Percentiles rank a stretch among this genome's conserved stretches.
Conservation (phyloP, 75 land plant species). For the Pinus tabuliformis region DNA sequence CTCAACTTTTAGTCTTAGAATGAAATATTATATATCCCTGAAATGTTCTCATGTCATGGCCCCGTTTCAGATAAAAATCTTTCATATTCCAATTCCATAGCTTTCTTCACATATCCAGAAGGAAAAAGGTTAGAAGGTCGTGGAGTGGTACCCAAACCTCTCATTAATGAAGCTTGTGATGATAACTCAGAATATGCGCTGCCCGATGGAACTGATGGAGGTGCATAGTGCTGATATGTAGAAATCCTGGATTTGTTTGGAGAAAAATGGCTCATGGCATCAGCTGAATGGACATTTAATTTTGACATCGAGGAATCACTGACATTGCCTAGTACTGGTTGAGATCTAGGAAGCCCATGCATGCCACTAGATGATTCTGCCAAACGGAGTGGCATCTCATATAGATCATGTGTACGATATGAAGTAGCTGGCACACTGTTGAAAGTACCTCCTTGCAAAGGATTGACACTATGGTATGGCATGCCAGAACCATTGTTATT, state of each 20-base stretch:
- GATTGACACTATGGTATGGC: background rate
- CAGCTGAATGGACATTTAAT: background rate
- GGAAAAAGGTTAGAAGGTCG: no score
- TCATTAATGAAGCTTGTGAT: background rate
- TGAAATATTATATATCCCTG: no score
- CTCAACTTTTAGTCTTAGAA: no score
- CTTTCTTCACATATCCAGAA: no score
- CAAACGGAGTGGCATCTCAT: background rate
- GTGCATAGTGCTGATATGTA: background rate
- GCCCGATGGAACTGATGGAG: background rate
- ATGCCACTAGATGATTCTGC: background rate
- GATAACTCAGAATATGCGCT: slow-evolving; percentile 1
- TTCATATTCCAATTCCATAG: no score
- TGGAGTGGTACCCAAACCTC: background rate
- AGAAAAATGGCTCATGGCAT: background rate
- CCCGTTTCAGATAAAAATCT: no score
- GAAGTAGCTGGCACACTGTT: background rate
- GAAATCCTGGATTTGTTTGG: background rate
- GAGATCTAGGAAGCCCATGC: background rate
- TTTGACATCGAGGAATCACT: background rate
- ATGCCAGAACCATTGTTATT: background rate
- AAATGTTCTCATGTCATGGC: no score
- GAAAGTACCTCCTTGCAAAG: background rate
- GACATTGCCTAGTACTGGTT: background rate
- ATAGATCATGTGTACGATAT: background rate